phyloP scores from a whole-genome alignment of 2,329 filamentous ascomycete species.

The Hypoxylon sp. region DNA sequence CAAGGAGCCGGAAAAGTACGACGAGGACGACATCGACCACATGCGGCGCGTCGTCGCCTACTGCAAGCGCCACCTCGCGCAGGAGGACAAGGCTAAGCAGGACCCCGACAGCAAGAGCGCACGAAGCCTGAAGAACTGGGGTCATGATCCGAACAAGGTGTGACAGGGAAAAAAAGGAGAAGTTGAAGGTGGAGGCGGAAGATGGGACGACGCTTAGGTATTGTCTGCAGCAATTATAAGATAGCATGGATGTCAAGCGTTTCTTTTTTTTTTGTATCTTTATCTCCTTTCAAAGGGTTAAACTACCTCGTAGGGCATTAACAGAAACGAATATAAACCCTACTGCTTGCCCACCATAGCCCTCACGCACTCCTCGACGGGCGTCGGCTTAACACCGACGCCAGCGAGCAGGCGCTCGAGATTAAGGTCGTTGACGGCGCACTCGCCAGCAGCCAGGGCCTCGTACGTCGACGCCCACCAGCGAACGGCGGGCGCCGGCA shows the following conservation, averaged over 20 bases:
- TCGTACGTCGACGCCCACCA: constrained; percentile 46
- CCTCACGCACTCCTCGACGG: constrained; percentile 39
- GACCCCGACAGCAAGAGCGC: constrained; percentile 50
- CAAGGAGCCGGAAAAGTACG: constrained; percentile 59
- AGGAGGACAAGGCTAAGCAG: constrained; percentile 62
- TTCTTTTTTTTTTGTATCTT: too few species aligned
- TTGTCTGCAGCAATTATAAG: too few species aligned
- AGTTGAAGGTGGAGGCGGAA: not conserved
- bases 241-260: too few species aligned
- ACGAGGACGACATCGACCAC: constrained; percentile 55
- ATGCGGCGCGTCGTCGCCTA: constrained; percentile 65
- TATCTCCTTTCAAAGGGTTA: too few species aligned
- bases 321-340: not conserved
- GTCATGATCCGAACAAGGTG: constrained; percentile 50
- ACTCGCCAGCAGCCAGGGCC: constrained; percentile 42
- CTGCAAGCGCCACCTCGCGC: constrained; percentile 66
- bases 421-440: constrained; percentile 43
- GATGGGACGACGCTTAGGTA: not conserved
- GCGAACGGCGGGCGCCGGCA: constrained; percentile 34
- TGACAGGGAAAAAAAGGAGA: constrained; percentile 3
- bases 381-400: constrained; percentile 38
- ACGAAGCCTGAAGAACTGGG: constrained; percentile 63
- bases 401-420: constrained; percentile 50
- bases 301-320: too few species aligned
- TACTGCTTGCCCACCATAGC: constrained; percentile 36